phyloP scores from a whole-genome alignment of 768 basidiomycete genomes.

The Polyporus arcularius region DNA sequence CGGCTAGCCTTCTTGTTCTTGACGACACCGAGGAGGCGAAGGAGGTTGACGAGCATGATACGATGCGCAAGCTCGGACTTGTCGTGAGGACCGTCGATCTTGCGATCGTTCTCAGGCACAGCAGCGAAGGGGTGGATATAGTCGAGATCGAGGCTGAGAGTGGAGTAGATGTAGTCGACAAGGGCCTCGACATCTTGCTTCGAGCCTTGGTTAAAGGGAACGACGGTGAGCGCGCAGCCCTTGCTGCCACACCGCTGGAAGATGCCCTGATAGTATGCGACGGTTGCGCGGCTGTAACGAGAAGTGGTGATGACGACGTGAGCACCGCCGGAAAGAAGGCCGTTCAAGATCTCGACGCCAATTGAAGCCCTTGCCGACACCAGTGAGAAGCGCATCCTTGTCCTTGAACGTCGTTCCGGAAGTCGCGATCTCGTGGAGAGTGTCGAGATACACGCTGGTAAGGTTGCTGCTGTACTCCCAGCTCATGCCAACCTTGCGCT shows the following conservation, averaged over 20 bases:
- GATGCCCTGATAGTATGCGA: slow-evolving; percentile 98
- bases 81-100: slow-evolving; percentile 97
- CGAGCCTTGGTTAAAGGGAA: slow-evolving; percentile 99
- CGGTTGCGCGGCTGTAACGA: slow-evolving; percentile 91
- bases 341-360: slow-evolving; percentile 96
- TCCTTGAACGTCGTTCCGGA: slow-evolving; percentile 98
- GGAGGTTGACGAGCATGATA: slow-evolving; percentile 97
- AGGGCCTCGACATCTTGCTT: slow-evolving; percentile 98
- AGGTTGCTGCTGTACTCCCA: slow-evolving; percentile 99
- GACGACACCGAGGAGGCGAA: slow-evolving; percentile 94
- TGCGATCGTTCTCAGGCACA: slow-evolving; percentile 96
- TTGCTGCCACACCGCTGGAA: slow-evolving; percentile 94
- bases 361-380: slow-evolving; percentile 98
- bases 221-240: slow-evolving; percentile 95
- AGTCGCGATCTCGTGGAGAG: slow-evolving; percentile 97
- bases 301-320: slow-evolving; percentile 98
- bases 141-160: slow-evolving; percentile 94
- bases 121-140: slow-evolving; percentile 99
- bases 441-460: slow-evolving; percentile 93
- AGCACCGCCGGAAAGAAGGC: slow-evolving; percentile 93
- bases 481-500: slow-evolving; percentile 90
- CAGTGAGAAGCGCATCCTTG: slow-evolving; percentile 97
- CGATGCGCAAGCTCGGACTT: slow-evolving; percentile 97
- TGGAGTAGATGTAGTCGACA: slow-evolving; percentile 97
- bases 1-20: slow-evolving; percentile 98